Evolutionary conservation across 1,139 yeast genomes (phyloP), one percentile per base, ranked within the genome.

Genomic region (Geotrichum bryndzae): DNA sequence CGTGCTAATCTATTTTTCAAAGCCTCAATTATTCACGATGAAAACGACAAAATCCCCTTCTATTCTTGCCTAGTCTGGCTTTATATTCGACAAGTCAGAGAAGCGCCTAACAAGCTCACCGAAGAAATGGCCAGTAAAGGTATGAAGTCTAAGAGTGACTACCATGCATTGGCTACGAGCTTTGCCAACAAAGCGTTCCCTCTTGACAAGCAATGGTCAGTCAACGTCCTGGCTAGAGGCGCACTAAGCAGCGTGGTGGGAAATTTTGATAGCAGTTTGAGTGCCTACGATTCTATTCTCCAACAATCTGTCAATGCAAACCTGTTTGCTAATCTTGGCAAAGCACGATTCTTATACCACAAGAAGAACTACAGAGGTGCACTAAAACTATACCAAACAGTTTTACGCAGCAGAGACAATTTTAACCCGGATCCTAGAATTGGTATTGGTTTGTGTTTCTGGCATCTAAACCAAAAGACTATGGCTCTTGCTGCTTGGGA

Each of bases 391-490:
- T 94, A 88, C 74, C 99, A 94, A 76, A 89, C 87, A 66, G 87
- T 90, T 10, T 79, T 94, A 67, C 81, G 86, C 56, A 79, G 87
- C 59, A 86, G 90, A 66, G 98, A 98, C 1, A 64, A 67, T 50
- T 72, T 85, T 51, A 82, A 82, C 66, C 98, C 98, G 0, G 99
- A 94, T 74, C 96, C 99, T 25, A 81, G 99, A 75, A 82, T 94
- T 63, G 99, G 99, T 29, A 86, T 94, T 66, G 99, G 99, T 52
- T 79, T 94, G 68, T 92, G 98, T 74, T 92, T 87, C 72, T 94
- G 97, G 97, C 84, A 85, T 65, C 78, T 94, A 64, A 87, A 87
- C 61, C 96, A 90, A 72, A 83, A 84, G 66, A 81, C 82, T 56
- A 83, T 90, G 79, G 98, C 99, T 0, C 72, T 82, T 10, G 79